phyloP scores from a whole-genome alignment of 2,329 filamentous ascomycete genomes.

The Clathrospora elynae region DNA sequence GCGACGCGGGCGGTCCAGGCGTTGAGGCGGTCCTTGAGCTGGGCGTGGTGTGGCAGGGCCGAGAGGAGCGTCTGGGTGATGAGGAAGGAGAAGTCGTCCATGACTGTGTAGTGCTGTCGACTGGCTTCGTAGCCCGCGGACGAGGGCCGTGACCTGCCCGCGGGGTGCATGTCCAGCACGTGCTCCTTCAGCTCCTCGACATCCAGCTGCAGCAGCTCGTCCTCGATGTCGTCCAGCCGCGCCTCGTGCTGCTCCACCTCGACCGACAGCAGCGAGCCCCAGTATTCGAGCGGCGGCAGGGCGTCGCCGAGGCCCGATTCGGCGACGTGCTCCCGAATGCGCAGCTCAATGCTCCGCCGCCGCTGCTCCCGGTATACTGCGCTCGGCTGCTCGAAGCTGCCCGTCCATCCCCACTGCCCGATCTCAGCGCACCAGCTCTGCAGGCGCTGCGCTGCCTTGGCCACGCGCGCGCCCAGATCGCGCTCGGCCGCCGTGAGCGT shows the following conservation, averaged over 20 bases:
- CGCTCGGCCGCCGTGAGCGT: constrained; percentile 68
- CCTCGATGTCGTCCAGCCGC: constrained; percentile 74
- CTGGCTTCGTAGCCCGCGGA: constrained; percentile 46
- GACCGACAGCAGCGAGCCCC: constrained; percentile 71
- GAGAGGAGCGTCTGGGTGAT: constrained; percentile 92
- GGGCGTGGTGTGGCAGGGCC: constrained; percentile 79
- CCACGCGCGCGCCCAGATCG: constrained; percentile 72
- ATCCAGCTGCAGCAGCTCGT: constrained; percentile 70
- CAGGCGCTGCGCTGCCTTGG: constrained; percentile 71
- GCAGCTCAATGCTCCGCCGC: constrained; percentile 39
- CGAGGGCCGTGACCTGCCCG: constrained; percentile 52
- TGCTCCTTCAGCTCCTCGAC: constrained; percentile 89
- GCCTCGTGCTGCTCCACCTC: constrained; percentile 71
- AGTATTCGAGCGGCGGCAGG: constrained; percentile 56
- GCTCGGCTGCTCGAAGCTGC: constrained; percentile 52
- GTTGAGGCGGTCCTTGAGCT: constrained; percentile 72
- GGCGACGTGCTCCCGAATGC: constrained; percentile 39
- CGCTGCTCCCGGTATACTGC: constrained; percentile 33
- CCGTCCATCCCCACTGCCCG: constrained; percentile 64
- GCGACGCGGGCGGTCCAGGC: constrained; percentile 78
- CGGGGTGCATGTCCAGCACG: constrained; percentile 78
- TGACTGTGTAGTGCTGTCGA: constrained; percentile 63
- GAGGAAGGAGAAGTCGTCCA: constrained; percentile 89
- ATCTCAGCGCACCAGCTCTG: constrained; percentile 78
- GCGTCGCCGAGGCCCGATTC: constrained; percentile 27